These are phyloP conservation scores for apple (Malus domestica) DNA, from an alignment of 306 rosid species.

Conservation along the genomic window DNA sequence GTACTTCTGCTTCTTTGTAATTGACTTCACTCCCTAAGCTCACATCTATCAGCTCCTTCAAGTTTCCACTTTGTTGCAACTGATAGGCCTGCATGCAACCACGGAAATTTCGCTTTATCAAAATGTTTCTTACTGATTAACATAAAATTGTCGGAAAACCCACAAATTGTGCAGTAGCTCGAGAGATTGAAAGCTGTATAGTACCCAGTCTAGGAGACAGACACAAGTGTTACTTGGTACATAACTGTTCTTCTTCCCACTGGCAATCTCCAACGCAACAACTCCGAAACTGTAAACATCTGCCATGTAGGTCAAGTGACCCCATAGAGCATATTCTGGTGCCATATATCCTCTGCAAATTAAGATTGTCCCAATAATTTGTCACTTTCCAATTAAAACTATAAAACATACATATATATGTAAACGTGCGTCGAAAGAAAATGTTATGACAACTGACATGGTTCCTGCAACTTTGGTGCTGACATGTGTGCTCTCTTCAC, in stretches of 20 bases:
- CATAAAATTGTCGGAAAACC: background rate
- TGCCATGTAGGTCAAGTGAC: conserved; percentile 40
- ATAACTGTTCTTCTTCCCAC: conserved; percentile 38
- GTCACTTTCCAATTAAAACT: background rate
- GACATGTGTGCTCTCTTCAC: conserved; percentile 46
- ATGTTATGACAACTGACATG: conserved; percentile 27
- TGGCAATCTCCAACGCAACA: conserved; percentile 40
- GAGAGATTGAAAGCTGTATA: background rate
- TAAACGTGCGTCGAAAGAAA: background rate
- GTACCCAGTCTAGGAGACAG: conserved; percentile 19
- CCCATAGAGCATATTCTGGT: conserved; percentile 59
- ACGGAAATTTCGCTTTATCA: background rate
- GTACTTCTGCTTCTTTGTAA: conserved; percentile 30
- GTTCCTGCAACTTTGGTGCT: conserved; percentile 56
- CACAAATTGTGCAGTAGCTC: background rate
- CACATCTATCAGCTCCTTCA: conserved; percentile 46
- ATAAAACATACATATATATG: background rate
- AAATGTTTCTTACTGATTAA: background rate
- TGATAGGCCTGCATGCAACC: conserved; percentile 42
- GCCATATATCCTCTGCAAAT: conserved; percentile 52
- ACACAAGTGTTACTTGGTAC: conserved; percentile 11
- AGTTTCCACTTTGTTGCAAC: conserved; percentile 34
- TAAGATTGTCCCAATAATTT: background rate
- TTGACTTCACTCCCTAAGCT: conserved; percentile 29
- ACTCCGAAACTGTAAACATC: conserved; percentile 63